Base-by-base conservation (phyloP, 2,329 filamentous ascomycete species). In the Diaporthe amygdali region DNA sequence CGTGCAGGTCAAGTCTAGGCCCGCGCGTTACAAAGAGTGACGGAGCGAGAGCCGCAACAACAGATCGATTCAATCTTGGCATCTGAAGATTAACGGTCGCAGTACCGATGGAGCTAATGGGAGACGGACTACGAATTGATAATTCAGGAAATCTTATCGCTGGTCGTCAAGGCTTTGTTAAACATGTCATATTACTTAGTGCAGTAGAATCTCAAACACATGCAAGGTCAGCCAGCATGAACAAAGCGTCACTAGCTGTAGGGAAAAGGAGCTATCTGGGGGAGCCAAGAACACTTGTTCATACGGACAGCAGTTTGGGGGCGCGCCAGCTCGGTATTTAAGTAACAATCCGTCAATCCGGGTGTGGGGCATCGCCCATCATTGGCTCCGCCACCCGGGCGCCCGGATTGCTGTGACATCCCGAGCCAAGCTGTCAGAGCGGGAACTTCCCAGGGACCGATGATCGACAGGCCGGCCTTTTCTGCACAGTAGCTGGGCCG, bases 381-480 rank as follows among this genome's bases (percentile, higher is more conserved):
- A 46, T 22, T 63, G 56, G 56, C 56, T 63, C 56, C 39, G 56
- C 56, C 56, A 63, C 56, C 56, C 56, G 56, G 56, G 39, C 25
- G 39, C 39, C 56, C 56, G 56, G 56, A 46, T 63, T 63, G 56
- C 56, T 63, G 56, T 32, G 1, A 12, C 39, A 63, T 63, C 56
- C 56, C 56, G 56, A 63, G 56, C 39, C 56, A 63, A 63, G 39
- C 8, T 63, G 56, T 63, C 56, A 63, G 56, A 20, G 9, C 56
- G 56, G 56, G 56, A 46, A 46, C 56, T 47, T 63, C 56, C 39
- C 44, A 46, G 56, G 56, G 12, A 34, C 56, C 56, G 56, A 63
- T 63, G 56, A 63, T 63, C 56, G 9, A 63, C 56, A 46, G 25
- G 39, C 56, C 56, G 56, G 56, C 6, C 54, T 46, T 47, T 32